Evolutionary conservation across 345 rosid genomes (phyloP).

Genomic region (Pistacia vera): DNA sequence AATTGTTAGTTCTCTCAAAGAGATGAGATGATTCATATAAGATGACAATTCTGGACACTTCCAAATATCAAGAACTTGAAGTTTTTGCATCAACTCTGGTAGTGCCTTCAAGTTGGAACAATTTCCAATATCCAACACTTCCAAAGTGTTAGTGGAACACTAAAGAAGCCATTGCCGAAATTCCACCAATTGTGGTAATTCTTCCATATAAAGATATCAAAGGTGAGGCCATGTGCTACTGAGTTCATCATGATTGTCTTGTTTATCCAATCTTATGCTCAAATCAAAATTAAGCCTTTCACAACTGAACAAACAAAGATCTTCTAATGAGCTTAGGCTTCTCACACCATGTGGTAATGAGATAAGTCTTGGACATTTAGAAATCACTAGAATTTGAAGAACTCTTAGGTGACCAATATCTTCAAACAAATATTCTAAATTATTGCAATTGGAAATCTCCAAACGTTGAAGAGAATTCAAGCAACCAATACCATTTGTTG

Average conservation of each 20-base stretch:
- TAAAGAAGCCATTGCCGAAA: constrained; percentile 34
- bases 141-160: neutral
- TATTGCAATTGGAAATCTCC: constrained; percentile 17
- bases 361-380: constrained; percentile 12
- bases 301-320: constrained; percentile 23
- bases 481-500: constrained; percentile 21
- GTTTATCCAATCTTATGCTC: neutral
- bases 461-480: constrained; percentile 23
- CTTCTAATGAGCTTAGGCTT: constrained; percentile 18
- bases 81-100: too few species aligned
- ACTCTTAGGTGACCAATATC: neutral
- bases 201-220: neutral
- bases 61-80: too few species aligned
- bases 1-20: constrained; percentile 21
- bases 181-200: constrained; percentile 18
- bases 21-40: constrained; percentile 6
- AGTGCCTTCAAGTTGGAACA: too few species aligned
- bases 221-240: constrained; percentile 7
- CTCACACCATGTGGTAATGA: constrained; percentile 24
- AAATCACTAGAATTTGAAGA: neutral
- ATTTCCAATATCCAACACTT: too few species aligned
- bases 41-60: neutral
- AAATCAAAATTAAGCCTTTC: constrained; percentile 18
- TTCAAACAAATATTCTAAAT: constrained; percentile 21
- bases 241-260: neutral